These are phyloP conservation scores for Kurtzmaniella fragi DNA, from an alignment of 805 yeast species.

Conservation along the genomic window DNA sequence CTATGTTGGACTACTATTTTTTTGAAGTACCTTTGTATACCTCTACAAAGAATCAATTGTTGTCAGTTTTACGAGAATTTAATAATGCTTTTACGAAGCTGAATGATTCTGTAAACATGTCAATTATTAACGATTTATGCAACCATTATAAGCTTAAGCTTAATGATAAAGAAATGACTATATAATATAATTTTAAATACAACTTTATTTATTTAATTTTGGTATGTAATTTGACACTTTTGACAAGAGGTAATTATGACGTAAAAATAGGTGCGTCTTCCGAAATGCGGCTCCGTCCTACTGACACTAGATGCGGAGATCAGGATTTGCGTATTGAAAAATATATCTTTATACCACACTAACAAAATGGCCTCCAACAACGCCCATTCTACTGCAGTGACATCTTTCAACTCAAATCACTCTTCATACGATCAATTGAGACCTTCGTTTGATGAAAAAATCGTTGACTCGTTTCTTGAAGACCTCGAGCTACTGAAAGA, in stretches of 20 bases:
- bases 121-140: conserved; percentile 9
- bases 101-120: conserved; percentile 19
- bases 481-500: conserved; percentile 24
- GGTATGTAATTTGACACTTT: no score
- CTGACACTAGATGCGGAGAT: neutral
- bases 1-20: conserved; percentile 4
- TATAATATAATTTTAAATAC: no score
- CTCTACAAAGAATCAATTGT: conserved; percentile 13
- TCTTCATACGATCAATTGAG: conserved; percentile 46
- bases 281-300: no score
- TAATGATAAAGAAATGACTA: neutral
- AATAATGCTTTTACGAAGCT: conserved; percentile 17
- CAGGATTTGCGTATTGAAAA: neutral
- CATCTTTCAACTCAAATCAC: conserved; percentile 51
- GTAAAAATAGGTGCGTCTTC: no score
- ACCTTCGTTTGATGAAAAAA: conserved; percentile 40
- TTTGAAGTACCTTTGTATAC: conserved; percentile 3
- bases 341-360: neutral
- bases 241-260: no score
- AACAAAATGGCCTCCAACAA: neutral
- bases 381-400: conserved; percentile 35
- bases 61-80: conserved; percentile 16
- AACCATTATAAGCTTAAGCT: conserved; percentile 2
- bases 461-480: conserved; percentile 40
- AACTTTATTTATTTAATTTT: no score